These are phyloP conservation scores for Pleurotus salmoneostramineus DNA, from an alignment of 768 basidiomycete genomes.

Conservation along the genomic window DNA sequence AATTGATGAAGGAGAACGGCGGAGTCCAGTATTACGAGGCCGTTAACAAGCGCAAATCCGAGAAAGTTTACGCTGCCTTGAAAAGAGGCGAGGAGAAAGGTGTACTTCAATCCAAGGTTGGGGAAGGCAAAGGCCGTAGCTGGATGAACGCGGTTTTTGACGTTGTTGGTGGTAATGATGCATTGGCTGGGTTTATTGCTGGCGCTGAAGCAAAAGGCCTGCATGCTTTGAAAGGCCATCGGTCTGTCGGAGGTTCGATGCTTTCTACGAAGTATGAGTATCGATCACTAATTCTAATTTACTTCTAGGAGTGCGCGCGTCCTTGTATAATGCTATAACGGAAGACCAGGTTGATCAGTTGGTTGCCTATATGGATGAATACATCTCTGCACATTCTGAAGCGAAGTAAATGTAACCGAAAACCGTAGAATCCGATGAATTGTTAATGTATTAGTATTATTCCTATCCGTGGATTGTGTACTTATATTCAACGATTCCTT, in stretches of 20 bases:
- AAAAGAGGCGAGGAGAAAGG: slow-evolving; percentile 69
- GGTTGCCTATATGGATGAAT: slow-evolving; percentile 57
- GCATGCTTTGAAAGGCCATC: slow-evolving; percentile 89
- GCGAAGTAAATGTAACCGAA: no score
- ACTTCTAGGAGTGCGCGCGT: slow-evolving; percentile 66
- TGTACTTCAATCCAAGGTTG: slow-evolving; percentile 67
- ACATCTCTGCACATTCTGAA: slow-evolving; percentile 20
- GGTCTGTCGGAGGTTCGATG: slow-evolving; percentile 57
- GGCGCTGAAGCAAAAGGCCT: slow-evolving; percentile 80
- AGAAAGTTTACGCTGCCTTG: slow-evolving; percentile 71
- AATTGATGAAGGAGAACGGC: slow-evolving; percentile 60
- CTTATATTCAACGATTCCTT: neutral
- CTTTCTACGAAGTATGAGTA: neutral
- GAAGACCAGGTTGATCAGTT: slow-evolving; percentile 66
- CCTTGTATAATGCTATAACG: slow-evolving; percentile 86
- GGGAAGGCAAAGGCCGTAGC: slow-evolving; percentile 65
- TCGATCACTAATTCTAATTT: neutral
- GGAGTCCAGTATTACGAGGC: slow-evolving; percentile 63
- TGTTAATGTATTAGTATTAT: no score
- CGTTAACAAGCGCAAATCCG: slow-evolving; percentile 68
- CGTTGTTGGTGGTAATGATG: slow-evolving; percentile 60
- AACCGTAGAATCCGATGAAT: no score
- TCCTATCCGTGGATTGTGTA: neutral
- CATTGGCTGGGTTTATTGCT: slow-evolving; percentile 69
- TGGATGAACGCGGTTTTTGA: slow-evolving; percentile 97